phyloP scores from a whole-genome alignment of 179 eudicot genomes.

The Silene noctiflora region DNA sequence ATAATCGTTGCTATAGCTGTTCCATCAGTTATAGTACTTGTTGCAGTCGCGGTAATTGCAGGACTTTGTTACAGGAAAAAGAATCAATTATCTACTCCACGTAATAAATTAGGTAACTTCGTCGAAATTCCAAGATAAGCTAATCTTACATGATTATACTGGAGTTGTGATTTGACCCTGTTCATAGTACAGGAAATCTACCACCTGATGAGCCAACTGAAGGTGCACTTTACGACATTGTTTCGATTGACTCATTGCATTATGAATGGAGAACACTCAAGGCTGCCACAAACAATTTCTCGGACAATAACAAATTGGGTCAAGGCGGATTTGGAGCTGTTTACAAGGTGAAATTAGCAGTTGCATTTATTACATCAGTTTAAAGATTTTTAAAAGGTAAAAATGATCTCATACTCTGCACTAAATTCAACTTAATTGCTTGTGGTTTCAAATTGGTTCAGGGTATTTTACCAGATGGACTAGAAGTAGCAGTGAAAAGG shows the following conservation, averaged over 20 bases:
- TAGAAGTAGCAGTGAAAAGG: conserved; percentile 29
- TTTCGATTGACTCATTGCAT: conserved; percentile 21
- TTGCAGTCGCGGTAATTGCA: neutral
- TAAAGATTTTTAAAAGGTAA: no score
- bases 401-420: no score
- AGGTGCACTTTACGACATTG: neutral
- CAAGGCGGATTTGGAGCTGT: conserved; percentile 26
- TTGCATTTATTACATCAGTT: no score
- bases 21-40: neutral
- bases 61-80: neutral
- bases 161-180: neutral
- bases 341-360: conserved; percentile 21
- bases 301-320: conserved; percentile 17
- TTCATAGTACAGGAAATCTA: neutral
- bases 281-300: conserved; percentile 30
- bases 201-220: neutral
- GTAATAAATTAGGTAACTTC: neutral
- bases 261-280: conserved; percentile 15
- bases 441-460: neutral
- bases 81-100: neutral
- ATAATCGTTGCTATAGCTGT: neutral
- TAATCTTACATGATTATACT: neutral
- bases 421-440: no score
- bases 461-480: conserved; percentile 24
- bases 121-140: no score